Evolutionary conservation across 768 basidiomycete genomes (phyloP), one percentile per base, ranked within the genome.

Genomic region (Pholiota conissans): DNA sequence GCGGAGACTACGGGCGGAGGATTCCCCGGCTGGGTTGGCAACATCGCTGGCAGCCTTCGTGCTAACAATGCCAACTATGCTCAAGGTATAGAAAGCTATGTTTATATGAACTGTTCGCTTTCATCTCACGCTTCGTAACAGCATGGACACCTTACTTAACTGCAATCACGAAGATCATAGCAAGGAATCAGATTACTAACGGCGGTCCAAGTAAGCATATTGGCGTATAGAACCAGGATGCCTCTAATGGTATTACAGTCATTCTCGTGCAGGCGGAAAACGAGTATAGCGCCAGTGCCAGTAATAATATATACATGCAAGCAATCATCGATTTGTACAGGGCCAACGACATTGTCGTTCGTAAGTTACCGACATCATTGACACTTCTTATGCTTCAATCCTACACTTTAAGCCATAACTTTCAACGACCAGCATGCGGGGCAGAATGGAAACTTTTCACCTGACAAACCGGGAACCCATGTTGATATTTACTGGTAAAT

Each of bases 121-220:
- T 18, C 22, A 32, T 45, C 2, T 54, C 40, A 30, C 42, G 50
- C 45, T 32, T 26, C 8, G 29, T 29, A 32, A 26, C 42, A 71
- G 84, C 84, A 2, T 87, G 85, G 85, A 71, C 70, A 18, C 79
- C 79, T 11, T 86, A 86, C 58, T 73, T 85, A 70, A 80, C 78
- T 4, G 68, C 73, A 1, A 73, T 86, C 9, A 73, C 79, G 4
- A 73, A 76, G 51, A 72, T 84, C 30, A 75, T 84, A 29, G 78
- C 82, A 1, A 71, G 67, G 55, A 81, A 85, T 61, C 83, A 87
- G 65, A 79, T 86, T 59, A 79, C 81, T 11, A 78, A 82, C 20
- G 85, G 83, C 9, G 85, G 85, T 5, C 84, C 85, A 20, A 79
- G 84, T 74, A 73, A 53, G 71, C 66, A 34, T 60, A 55, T 46